Base-by-base conservation (phyloP, 2,329 filamentous ascomycete genomes). In the Diaporthe vaccinii region DNA sequence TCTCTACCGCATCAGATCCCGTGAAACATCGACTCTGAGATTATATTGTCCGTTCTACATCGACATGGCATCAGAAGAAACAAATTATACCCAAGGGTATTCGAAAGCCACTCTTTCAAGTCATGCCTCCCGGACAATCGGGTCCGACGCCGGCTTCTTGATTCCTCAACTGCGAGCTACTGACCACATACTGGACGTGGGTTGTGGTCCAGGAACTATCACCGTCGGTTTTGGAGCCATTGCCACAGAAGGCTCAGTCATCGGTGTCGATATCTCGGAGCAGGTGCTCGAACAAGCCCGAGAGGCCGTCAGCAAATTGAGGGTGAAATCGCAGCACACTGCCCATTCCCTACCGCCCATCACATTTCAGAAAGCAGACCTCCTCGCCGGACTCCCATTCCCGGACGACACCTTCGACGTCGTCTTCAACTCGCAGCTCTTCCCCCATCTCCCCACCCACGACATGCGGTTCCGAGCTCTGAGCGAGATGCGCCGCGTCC, bases 331-430 rank as follows among this genome's bases (percentile, higher is more conserved):
- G 31, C 41, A 34, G 28, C 12, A 49, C 4, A n/a, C 28, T 10
- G 17, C 44, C 41, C 22, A 17, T 17, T 28, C 61, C 44, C 44
- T 51, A n/a, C 28, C 61, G 1, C 28, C 61, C 5, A 65, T 73
- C 17, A 62, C 44, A n/a, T 74, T 76, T 20, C 39, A 49, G 14
- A 49, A 44, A 15, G 74, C 44, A 2, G 59, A 79, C 55, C 80
- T 82, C 28, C 82, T 83, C 77, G 76, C 79, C 28, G 57, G 71
- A 1, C 78, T 84, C 0, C 82, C 83, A 0, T 82, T 81, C 69
- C 74, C 76, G 0, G 80, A 82, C 55, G 76, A 75, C 41, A 78
- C 78, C 17, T 82, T 82, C 62, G 81, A 83, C 67, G 75, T 82
- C n/a, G 78, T 78, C 28, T 80, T 79, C 70, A 81, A 78, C 69